Evolutionary conservation across 148 eudicot species (phyloP).

Genomic region (Mesembryanthemum crystallinum): DNA sequence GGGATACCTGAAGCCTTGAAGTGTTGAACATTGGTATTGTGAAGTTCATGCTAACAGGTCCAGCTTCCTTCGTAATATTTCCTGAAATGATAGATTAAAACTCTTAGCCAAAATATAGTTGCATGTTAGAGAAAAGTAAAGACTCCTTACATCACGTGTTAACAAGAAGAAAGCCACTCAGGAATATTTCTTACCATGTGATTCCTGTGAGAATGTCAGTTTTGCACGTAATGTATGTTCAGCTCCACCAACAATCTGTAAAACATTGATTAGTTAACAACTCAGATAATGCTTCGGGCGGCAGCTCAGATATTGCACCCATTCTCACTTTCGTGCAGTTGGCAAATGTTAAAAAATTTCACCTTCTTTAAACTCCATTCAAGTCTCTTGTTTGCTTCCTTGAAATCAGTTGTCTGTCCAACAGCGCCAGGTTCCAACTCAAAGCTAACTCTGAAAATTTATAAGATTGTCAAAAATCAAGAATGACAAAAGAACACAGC

Average conservation of each 20-base stretch:
- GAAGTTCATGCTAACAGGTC: constrained; percentile 95
- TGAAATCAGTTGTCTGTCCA: constrained; percentile 91
- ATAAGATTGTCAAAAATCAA: constrained; percentile 8
- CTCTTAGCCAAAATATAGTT: background rate
- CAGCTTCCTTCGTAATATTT: constrained; percentile 93
- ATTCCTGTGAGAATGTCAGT: constrained; percentile 83
- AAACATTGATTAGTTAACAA: constrained; percentile 25
- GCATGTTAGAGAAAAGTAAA: constrained; percentile 1
- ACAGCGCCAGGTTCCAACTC: constrained; percentile 88
- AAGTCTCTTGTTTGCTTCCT: constrained; percentile 80
- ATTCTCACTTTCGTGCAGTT: constrained; percentile 9
- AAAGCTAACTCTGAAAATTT: constrained; percentile 64
- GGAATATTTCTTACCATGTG: constrained; percentile 54
- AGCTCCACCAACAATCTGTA: constrained; percentile 90
- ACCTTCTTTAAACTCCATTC: constrained; percentile 92
- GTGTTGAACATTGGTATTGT: constrained; percentile 96
- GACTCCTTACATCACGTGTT: background rate
- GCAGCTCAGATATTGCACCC: constrained; percentile 2
- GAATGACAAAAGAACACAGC: background rate
- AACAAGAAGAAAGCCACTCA: background rate
- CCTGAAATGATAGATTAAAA: constrained; percentile 37
- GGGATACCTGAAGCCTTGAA: constrained; percentile 84
- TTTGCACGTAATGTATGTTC: constrained; percentile 92
- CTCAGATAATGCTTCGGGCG: background rate
- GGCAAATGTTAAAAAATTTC: constrained; percentile 9